Evolutionary conservation across 2,329 filamentous ascomycete species (phyloP).

Genomic region (Gaeumannomyces sp.): DNA sequence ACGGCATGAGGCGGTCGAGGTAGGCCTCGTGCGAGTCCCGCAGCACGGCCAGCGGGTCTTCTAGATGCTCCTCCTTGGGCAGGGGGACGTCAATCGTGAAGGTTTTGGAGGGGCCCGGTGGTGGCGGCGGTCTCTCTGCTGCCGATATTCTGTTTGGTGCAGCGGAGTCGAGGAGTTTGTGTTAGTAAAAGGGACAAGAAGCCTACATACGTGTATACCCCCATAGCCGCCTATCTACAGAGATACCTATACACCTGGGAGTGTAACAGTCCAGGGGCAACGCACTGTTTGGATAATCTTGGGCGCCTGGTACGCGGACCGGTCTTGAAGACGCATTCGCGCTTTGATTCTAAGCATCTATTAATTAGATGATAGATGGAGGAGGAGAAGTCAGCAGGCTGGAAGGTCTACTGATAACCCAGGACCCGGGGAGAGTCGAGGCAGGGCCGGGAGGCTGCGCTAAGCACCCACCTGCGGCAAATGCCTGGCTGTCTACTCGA

Average conservation of each 20-base stretch:
- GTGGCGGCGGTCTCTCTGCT: slow-evolving; percentile 14
- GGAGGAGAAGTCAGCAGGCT: neutral
- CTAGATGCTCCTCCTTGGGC: slow-evolving; percentile 30
- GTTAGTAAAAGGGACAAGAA: neutral
- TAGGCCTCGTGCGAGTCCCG: slow-evolving; percentile 35
- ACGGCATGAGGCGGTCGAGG: slow-evolving; percentile 34
- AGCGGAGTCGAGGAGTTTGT: neutral
- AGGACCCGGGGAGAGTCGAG: neutral
- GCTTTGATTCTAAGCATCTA: slow-evolving; percentile 46
- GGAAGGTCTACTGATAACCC: neutral
- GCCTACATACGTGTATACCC: neutral
- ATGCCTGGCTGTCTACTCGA: slow-evolving; percentile 39
- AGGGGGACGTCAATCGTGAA: slow-evolving; percentile 49
- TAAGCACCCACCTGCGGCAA: slow-evolving; percentile 39
- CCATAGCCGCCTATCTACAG: neutral
- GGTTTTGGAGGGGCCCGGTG: slow-evolving; percentile 39
- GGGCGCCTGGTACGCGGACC: slow-evolving; percentile 43
- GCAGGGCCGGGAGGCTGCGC: neutral
- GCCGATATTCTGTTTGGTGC: slow-evolving; percentile 4
- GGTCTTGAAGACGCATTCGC: slow-evolving; percentile 46
- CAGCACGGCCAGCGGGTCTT: slow-evolving; percentile 35
- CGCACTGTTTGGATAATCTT: slow-evolving; percentile 36
- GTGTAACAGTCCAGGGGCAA: neutral
- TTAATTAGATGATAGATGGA: neutral
- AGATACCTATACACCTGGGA: neutral